Percentiles rank a stretch among this genome's conserved stretches.
These are phyloP conservation scores for Coniochaeta prunicola DNA, from an alignment of 2,329 filamentous ascomycete genomes.

Conservation along the genomic window DNA sequence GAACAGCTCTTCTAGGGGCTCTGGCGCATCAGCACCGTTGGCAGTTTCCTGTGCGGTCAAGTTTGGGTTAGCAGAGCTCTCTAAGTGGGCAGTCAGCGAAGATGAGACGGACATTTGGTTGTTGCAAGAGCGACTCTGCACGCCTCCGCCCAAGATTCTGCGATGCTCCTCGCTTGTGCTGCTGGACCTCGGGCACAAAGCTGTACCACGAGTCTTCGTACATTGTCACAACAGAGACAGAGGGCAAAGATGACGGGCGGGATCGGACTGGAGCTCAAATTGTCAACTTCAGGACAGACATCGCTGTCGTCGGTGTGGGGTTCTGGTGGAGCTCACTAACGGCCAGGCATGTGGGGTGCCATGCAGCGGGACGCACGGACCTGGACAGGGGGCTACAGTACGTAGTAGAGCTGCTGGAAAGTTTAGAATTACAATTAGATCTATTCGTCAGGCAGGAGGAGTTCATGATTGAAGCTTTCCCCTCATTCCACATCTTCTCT, in stretches of 20 bases:
- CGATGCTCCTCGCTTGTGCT: conserved; percentile 36
- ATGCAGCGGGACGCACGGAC: neutral
- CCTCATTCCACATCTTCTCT: neutral
- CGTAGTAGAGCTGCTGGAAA: neutral
- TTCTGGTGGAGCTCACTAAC: neutral
- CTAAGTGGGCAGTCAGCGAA: neutral
- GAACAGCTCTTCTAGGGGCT: conserved; percentile 49
- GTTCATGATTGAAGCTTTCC: neutral
- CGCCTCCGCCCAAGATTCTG: conserved; percentile 51
- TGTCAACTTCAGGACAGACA: conserved; percentile 2
- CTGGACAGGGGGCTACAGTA: neutral
- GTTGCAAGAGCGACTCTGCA: conserved; percentile 62
- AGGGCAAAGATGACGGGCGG: too few species aligned
- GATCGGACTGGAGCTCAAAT: neutral
- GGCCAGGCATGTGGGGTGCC: neutral
- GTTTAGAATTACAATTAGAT: too few species aligned
- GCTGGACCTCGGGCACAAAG: conserved; percentile 57
- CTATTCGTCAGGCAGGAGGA: neutral
- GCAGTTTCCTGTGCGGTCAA: conserved; percentile 39
- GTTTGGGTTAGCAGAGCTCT: conserved; percentile 4
- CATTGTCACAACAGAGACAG: conserved; percentile 38
- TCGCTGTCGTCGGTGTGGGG: neutral
- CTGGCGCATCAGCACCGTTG: conserved; percentile 41
- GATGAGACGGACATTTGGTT: conserved; percentile 48
- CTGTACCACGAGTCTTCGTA: conserved; percentile 83